Conservation (phyloP, 2,329 filamentous ascomycete genomes). For the Cadophora gregata region DNA sequence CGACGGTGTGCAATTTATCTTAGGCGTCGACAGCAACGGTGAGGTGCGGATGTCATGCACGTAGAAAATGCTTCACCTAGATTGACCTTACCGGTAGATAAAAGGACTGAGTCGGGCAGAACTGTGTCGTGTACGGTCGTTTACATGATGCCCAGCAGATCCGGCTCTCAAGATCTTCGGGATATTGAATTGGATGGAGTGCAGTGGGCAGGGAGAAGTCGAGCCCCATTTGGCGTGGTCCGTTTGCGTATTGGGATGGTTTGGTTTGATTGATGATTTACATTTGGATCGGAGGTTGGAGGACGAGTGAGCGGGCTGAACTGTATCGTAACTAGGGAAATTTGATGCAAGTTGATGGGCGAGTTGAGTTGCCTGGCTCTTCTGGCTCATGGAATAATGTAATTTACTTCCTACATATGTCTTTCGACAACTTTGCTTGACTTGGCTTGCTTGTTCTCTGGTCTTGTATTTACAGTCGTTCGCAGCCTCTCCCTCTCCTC, state of each 20-base stretch:
- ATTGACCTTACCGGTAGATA: neutral
- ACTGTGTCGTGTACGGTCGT: neutral
- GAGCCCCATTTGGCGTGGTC: constrained; percentile 15
- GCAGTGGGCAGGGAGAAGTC: neutral
- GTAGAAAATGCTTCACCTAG: neutral
- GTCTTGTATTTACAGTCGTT: neutral
- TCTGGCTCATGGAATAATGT: neutral
- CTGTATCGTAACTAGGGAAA: neutral
- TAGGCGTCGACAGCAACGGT: neutral
- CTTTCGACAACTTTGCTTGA: neutral
- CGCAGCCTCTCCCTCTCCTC: neutral
- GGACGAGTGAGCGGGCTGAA: neutral
- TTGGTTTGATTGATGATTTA: constrained; percentile 2
- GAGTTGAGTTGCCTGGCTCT: neutral
- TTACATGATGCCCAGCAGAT: constrained; percentile 1
- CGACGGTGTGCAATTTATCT: neutral
- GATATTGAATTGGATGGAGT: neutral
- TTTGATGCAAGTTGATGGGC: neutral
- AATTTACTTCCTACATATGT: neutral
- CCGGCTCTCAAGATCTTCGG: constrained; percentile 4
- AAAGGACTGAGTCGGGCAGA: neutral
- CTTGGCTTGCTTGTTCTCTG: neutral
- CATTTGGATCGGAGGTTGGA: constrained; percentile 13
- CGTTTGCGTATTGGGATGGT: constrained; percentile 1
- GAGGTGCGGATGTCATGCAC: constrained; percentile 5